Evolutionary conservation across 1,284 basidiomycete genomes (phyloP), one percentile per base, ranked within the genome.

Genomic region (Irpex sp.): DNA sequence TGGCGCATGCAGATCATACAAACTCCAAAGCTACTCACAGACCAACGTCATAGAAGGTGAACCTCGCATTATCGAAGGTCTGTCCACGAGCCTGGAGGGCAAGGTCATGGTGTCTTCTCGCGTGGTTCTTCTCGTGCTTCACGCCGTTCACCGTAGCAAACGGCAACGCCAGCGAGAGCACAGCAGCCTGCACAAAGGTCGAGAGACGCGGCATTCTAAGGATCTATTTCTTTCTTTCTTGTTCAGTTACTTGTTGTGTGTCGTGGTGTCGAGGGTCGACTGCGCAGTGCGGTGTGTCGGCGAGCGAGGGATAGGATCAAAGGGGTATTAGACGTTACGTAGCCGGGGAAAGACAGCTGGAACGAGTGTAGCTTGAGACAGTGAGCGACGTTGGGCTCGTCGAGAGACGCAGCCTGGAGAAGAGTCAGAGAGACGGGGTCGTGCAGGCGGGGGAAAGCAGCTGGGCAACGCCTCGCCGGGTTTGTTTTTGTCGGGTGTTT

Each of bases 31-130:
- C 26, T 5, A 77, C 84, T 74, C 67, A 87, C 86, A 83, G 67
- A 36, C 85, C 85, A 65, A 80, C 81, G 58, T 80, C 79, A 68
- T 87, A 88, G 67, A 72, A 87, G 9, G 85, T 84, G 33, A 69
- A 64, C 5, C 69, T 66, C 15, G 65, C 70, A 51, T 68, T 65
- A 33, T 33, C 63, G 66, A 69, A 75, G 15, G 67, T 67, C 58
- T 69, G 68, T 31, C 65, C 61, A 59, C 69, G 61, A 37, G 66
- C 65, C 53, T 55, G 26, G n/a, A 55, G 53, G 8, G 71, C 72
- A 17, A 76, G 15, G 4, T 65, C 68, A 60, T 72, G 66, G 65
- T 78, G 77, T 60, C 71, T 74, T 36, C 72, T 74, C 21, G 66
- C 68, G 13, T 60, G 61, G n/a, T 5, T 11, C 19, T 33, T 9